Evolutionary conservation across 2,329 filamentous ascomycete species (phyloP).

Genomic region (Neopestalotiopsis clavispora): DNA sequence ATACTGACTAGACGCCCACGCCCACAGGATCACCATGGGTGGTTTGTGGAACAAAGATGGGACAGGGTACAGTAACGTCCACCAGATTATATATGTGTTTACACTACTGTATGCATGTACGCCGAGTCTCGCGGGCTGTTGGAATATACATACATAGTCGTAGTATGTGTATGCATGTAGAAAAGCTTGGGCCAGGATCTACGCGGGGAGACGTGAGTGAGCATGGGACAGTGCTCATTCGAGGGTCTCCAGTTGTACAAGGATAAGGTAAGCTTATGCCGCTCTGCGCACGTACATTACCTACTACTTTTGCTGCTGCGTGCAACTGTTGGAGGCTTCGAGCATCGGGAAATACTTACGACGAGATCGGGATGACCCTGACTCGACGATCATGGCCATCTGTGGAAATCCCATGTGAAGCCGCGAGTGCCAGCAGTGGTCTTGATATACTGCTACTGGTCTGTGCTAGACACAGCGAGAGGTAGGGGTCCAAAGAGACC

Average conservation of each 20-base stretch:
- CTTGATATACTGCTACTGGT: background rate
- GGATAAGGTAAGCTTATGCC: constrained; percentile 1
- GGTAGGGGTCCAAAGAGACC: background rate
- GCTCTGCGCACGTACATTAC: background rate
- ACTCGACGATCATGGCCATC: background rate
- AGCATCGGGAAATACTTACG: background rate
- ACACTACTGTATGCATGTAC: background rate
- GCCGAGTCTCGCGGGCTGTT: background rate
- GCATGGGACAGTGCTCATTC: background rate
- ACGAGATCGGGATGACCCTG: background rate
- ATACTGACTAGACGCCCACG: background rate
- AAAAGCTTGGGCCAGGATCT: background rate
- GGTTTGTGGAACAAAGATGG: too few relatives aligned
- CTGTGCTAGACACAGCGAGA: background rate
- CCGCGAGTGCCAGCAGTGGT: background rate
- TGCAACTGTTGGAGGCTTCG: background rate
- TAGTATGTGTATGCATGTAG: background rate
- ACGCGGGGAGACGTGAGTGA: background rate
- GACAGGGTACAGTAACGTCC: background rate
- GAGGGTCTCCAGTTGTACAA: background rate
- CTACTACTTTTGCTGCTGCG: background rate
- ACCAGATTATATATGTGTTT: background rate
- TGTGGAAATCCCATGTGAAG: background rate
- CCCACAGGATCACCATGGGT: background rate
- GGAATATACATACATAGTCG: too few relatives aligned